Evolutionary conservation across 768 basidiomycete genomes (phyloP), one percentile per base, ranked within the genome.

Genomic region (Porpolomopsis calyptriformis): DNA sequence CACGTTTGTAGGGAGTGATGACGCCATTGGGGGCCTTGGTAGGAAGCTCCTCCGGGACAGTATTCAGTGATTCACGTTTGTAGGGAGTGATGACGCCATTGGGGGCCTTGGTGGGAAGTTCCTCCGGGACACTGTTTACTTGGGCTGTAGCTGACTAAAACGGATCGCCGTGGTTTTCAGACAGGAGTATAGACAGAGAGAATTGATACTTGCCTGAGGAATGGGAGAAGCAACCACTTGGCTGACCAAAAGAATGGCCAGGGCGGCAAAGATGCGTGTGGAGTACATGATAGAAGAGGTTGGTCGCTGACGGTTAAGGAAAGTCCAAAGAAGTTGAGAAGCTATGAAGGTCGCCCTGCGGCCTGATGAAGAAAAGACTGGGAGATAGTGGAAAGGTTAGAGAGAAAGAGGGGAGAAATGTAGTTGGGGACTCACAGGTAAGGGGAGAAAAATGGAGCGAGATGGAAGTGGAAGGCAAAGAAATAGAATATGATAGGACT

Each of bases 191-290:
- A 11, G 4, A 48, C 16, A 42, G 22, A 40, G 43, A 24, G 55
- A 69, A 48, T 42, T 76, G 68, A 43, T 63, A 68, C 54, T 65
- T 57, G 31, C 64, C 57, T 68, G 60, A n/a, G 72, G 70, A 48
- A 76, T 49, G 6, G 77, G 61, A 14, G 61, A 63, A 29, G 66
- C 63, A 36, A 68, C 60, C 40, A 63, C 71, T 53, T 72, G 68
- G 53, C 70, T 62, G 51, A 69, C 68, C 55, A 74, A 58, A 51
- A 69, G 51, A 46, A 70, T 60, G 43, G 70, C 55, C 47, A 73
- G 50, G 46, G 69, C 51, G 42, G 70, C 56, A 44, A 71, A 46
- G 54, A 71, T 57, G 53, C 65, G 57, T 18, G 34, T 29, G 47
- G 62, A 51, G 57, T 76, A 64, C 78, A 80, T 79, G 60, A 54